These are phyloP conservation scores for Globisporangium emineosum DNA, from an alignment of 352 stramenopile genomes.

Conservation along the genomic window DNA sequence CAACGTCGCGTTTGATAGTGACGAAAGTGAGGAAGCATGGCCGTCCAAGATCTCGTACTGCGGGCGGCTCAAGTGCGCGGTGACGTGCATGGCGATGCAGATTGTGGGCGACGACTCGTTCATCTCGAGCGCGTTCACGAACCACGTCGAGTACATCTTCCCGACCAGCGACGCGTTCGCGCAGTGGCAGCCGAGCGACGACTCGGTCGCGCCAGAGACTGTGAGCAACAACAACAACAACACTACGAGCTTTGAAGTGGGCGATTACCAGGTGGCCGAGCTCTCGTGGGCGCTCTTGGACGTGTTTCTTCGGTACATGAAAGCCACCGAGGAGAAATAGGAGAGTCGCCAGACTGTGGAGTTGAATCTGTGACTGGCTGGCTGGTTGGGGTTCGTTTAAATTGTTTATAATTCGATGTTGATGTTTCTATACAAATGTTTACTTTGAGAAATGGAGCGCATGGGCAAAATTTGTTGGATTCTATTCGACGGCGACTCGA, in stretches of 20 bases:
- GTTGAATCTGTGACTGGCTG: not conserved
- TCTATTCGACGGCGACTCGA: not conserved
- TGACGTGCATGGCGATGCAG: conserved; percentile 59
- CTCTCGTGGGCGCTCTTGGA: conserved; percentile 18
- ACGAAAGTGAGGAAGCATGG: conserved; percentile 23
- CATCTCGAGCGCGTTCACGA: conserved; percentile 47
- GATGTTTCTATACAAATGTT: not conserved
- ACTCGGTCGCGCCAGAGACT: not conserved
- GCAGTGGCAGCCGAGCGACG: conserved; percentile 27
- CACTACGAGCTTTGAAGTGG: not conserved
- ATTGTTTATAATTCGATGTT: not conserved
- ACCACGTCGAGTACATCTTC: conserved; percentile 41
- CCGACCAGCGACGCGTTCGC: conserved; percentile 32
- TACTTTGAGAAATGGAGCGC: not conserved
- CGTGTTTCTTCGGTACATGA: conserved; percentile 20
- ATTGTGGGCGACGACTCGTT: conserved; percentile 34
- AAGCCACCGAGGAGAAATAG: not conserved
- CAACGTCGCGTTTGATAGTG: conserved; percentile 30
- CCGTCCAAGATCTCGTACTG: conserved; percentile 45
- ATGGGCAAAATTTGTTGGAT: not conserved
- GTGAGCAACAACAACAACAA: not conserved
- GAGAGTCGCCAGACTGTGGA: too few relatives aligned
- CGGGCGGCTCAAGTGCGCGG: conserved; percentile 41
- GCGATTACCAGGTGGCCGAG: conserved; percentile 12
- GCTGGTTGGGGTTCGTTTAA: not conserved